A percentile compares a stretch with the other conserved stretches of the same genome.
phyloP scores from a whole-genome alignment of 1,139 yeast species.

The Pichia sp. region DNA sequence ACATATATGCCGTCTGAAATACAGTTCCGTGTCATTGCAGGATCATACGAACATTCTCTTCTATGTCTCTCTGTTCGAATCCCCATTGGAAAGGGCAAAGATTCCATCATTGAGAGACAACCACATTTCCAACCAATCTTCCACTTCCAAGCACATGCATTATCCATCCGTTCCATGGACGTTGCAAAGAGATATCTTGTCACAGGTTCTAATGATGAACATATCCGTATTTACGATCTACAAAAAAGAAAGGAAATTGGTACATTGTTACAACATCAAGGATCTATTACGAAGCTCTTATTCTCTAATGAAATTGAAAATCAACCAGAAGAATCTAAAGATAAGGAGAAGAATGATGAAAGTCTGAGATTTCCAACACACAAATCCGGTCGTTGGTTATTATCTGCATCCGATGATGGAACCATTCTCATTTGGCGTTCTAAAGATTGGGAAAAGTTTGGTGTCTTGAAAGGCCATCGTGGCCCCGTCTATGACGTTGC shows the following conservation, averaged over 20 bases:
- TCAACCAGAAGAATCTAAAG: conserved; percentile 14
- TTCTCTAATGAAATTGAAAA: conserved; percentile 47
- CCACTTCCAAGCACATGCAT: conserved; percentile 91
- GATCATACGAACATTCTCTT: conserved; percentile 92
- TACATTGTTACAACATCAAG: conserved; percentile 81
- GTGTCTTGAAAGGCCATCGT: conserved; percentile 76
- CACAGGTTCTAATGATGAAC: conserved; percentile 95
- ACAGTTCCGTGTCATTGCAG: conserved; percentile 74
- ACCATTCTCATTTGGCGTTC: conserved; percentile 89
- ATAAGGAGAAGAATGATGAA: conserved; percentile 10
- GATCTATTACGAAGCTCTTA: conserved; percentile 70
- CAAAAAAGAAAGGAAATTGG: conserved; percentile 94
- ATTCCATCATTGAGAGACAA: conserved; percentile 26
- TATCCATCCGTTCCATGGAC: conserved; percentile 81
- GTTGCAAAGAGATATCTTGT: conserved; percentile 79
- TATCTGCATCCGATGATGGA: conserved; percentile 90
- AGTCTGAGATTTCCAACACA: conserved; percentile 21
- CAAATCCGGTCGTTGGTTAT: conserved; percentile 72
- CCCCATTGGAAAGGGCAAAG: conserved; percentile 21
- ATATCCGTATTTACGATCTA: conserved; percentile 86
- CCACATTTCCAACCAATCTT: conserved; percentile 87
- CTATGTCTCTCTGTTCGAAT: conserved; percentile 73
- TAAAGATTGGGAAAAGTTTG: conserved; percentile 93
- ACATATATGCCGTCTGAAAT: conserved; percentile 2
- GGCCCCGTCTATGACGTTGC: conserved; percentile 75